These are phyloP conservation scores for Salix koriyanagi DNA, from an alignment of 345 rosid species.

Conservation along the genomic window DNA sequence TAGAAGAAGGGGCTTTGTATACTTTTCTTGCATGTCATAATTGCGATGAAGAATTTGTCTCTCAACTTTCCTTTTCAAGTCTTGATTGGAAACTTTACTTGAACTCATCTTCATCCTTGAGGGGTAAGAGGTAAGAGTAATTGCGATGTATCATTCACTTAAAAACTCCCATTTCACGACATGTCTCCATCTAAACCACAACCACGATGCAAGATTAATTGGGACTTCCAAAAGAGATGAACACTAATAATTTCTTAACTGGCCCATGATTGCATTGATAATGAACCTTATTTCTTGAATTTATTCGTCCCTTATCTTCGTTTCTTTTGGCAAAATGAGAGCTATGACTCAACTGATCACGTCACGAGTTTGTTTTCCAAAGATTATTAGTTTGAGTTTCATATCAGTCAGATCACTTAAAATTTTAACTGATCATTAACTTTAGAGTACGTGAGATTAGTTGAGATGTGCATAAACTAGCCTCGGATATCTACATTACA, in stretches of 20 bases:
- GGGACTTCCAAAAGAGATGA: neutral
- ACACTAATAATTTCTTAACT: neutral
- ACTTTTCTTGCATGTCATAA: neutral
- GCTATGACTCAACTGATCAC: too few species aligned
- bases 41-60: neutral
- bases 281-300: neutral
- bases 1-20: too few species aligned
- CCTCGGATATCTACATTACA: too few species aligned
- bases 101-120: neutral
- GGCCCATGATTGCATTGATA: neutral
- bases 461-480: accelerated
- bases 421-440: too few species aligned
- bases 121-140: neutral
- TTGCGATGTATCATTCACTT: too few species aligned
- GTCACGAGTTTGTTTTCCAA: too few species aligned
- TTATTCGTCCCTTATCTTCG: neutral
- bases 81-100: neutral
- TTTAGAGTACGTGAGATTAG: too few species aligned
- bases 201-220: neutral
- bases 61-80: neutral
- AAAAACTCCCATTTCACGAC: neutral
- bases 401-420: too few species aligned
- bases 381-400: too few species aligned
- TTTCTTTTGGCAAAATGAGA: neutral
- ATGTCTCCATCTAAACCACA: neutral